These are phyloP conservation scores for Cyberlindnera suaveolens DNA, from an alignment of 805 yeast genomes.

Conservation along the genomic window DNA sequence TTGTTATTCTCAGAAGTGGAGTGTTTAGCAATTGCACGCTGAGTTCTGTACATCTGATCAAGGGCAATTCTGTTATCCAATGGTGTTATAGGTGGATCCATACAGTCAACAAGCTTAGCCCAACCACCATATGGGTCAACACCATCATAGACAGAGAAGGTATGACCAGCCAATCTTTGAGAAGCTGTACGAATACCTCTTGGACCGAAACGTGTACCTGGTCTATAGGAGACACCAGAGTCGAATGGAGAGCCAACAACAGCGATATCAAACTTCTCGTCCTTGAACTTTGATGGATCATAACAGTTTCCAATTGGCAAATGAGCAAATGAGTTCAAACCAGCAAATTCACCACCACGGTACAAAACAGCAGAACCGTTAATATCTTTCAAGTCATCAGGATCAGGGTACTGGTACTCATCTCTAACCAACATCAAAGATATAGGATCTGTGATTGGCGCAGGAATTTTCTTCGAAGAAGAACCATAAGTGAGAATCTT, in stretches of 20 bases:
- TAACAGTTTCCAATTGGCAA: slow-evolving; percentile 42
- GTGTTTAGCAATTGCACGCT: slow-evolving; percentile 38
- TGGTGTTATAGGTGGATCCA: slow-evolving; percentile 58
- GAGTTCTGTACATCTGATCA: slow-evolving; percentile 48
- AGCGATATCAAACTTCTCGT: slow-evolving; percentile 27
- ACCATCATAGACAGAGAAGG: slow-evolving; percentile 45
- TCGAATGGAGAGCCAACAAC: slow-evolving; percentile 53
- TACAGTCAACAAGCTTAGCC: slow-evolving; percentile 52
- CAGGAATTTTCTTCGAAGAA: slow-evolving; percentile 23
- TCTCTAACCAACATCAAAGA: slow-evolving; percentile 28
- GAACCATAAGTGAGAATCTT: slow-evolving; percentile 18
- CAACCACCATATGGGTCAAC: slow-evolving; percentile 48
- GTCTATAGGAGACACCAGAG: slow-evolving; percentile 44
- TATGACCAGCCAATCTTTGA: slow-evolving; percentile 34
- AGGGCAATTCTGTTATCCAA: slow-evolving; percentile 57
- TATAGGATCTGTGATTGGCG: slow-evolving; percentile 25
- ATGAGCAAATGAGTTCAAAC: slow-evolving; percentile 51
- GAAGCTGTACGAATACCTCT: slow-evolving; percentile 41
- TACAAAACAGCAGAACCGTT: slow-evolving; percentile 33
- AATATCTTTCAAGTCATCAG: slow-evolving; percentile 32
- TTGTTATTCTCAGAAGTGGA: slow-evolving; percentile 25
- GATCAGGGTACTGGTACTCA: slow-evolving; percentile 29
- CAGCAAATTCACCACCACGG: slow-evolving; percentile 43
- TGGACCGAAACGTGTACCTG: slow-evolving; percentile 51
- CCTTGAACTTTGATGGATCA: slow-evolving; percentile 31